Evolutionary conservation across 2,329 filamentous ascomycete genomes (phyloP).

Genomic region (Beauveria australis): DNA sequence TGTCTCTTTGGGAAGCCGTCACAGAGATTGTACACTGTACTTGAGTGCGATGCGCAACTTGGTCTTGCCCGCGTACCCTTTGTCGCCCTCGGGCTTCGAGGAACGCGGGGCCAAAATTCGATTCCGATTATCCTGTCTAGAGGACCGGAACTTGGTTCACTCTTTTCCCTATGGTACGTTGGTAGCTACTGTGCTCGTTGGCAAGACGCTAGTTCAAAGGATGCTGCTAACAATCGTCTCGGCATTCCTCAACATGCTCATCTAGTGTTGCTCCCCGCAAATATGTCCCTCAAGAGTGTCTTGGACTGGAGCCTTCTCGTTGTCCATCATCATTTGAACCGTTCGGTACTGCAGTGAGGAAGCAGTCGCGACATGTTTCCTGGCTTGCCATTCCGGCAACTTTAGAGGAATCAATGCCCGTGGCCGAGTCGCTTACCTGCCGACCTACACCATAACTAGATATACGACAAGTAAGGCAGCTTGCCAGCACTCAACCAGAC

Average conservation of each 20-base stretch:
- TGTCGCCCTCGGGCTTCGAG: background rate
- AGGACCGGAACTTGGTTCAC: constrained; percentile 47
- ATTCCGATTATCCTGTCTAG: constrained; percentile 75
- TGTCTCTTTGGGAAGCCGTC: constrained; percentile 74
- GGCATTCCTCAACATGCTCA: constrained; percentile 7
- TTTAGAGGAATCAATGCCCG: background rate
- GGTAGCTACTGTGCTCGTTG: background rate
- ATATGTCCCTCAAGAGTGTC: background rate
- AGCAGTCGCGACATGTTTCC: background rate
- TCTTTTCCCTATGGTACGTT: constrained; percentile 12
- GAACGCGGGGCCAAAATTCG: constrained; percentile 48
- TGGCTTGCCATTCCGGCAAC: background rate
- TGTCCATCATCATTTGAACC: background rate
- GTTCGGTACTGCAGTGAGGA: background rate
- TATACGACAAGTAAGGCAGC: background rate
- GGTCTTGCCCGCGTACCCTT: constrained; percentile 23
- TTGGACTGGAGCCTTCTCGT: background rate
- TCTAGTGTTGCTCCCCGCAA: background rate
- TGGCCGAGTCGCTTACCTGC: background rate
- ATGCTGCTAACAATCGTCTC: constrained; percentile 8
- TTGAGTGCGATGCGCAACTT: constrained; percentile 90
- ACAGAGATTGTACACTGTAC: constrained; percentile 79
- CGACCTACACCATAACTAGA: background rate
- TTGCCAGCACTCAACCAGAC: background rate
- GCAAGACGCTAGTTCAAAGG: background rate